These are phyloP conservation scores for Corynascus novoguineensis DNA, from an alignment of 495 filamentous ascomycete species.

Conservation along the genomic window DNA sequence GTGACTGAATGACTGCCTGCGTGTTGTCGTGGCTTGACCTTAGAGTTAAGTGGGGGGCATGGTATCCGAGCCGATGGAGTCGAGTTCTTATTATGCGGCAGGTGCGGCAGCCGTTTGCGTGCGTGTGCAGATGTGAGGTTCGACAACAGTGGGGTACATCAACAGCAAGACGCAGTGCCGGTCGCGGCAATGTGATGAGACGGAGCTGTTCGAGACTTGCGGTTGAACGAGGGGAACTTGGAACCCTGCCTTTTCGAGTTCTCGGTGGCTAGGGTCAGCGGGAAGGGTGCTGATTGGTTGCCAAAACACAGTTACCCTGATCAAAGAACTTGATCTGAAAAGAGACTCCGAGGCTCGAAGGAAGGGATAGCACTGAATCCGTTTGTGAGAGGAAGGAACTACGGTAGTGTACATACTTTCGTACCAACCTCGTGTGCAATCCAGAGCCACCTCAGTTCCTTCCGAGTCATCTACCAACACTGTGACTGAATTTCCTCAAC, in stretches of 20 bases:
- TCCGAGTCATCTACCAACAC: too few species aligned
- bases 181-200: neutral
- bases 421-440: too few species aligned
- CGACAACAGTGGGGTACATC: conserved; percentile 9
- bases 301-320: neutral
- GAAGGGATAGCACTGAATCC: too few species aligned
- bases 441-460: too few species aligned
- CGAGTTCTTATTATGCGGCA: conserved; percentile 23
- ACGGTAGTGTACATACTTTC: too few species aligned
- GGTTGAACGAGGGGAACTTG: neutral
- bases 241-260: neutral
- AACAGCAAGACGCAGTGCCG: neutral
- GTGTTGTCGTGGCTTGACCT: neutral
- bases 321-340: neutral
- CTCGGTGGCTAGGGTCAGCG: neutral
- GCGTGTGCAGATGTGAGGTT: too few species aligned
- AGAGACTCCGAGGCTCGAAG: neutral
- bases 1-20: neutral
- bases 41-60: conserved; percentile 1
- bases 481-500: too few species aligned
- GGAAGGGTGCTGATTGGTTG: conserved; percentile 7
- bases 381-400: too few species aligned
- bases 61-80: neutral
- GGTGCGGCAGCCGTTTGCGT: conserved; percentile 22
- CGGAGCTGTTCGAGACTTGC: neutral